Base-by-base conservation (phyloP, 495 filamentous ascomycete genomes). In the Lasiosphaeriaceae sp. region DNA sequence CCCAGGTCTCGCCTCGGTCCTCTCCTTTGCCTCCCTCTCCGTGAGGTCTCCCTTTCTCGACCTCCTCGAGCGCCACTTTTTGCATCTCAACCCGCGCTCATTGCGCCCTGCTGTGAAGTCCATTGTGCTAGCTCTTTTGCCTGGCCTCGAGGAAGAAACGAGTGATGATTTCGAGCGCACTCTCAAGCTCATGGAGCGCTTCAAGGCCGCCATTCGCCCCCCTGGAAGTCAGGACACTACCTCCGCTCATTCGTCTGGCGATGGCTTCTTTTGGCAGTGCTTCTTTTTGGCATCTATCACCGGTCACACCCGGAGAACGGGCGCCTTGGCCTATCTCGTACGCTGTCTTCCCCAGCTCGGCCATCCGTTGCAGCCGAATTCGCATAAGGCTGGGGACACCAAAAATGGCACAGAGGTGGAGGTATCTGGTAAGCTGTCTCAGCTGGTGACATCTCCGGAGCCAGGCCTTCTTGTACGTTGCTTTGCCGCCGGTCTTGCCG, bases 241-340 rank as follows among this genome's bases (percentile, higher is more conserved):
- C 2, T 71, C 79, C n/a, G 72, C 74, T n/a, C 76, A 79, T 49
- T 80, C 78, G 14, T 72, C 78, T 11, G 86, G 83, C 24, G 89
- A 92, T 51, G 89, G 91, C 61, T 96, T 91, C 68, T 99, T 96
- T 68, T 99, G 94, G 94, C 94, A 99, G 75, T 96, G 90, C 70
- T 88, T 99, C 60, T 96, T 99, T 61, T 78, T 97, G 37, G 90
- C 92, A 14, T 85, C 90, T 0, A 96, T 99, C 35, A 96, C 93
- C 6, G 92, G 90, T 65, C 78, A 88, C 23, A 88, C 83, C 41
- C 80, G 95, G 57, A 83, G 94, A 45, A 86, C 88, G 60, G 94
- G 94, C 23, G 90, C 90, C 20, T 74, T 99, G 54, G 89, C 93
- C 23, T 97, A 90, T 69, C 74, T 99, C 45, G 75, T 81, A 23